phyloP scores from a whole-genome alignment of 108 stramenopile species.

The Conticribra weissflogii region DNA sequence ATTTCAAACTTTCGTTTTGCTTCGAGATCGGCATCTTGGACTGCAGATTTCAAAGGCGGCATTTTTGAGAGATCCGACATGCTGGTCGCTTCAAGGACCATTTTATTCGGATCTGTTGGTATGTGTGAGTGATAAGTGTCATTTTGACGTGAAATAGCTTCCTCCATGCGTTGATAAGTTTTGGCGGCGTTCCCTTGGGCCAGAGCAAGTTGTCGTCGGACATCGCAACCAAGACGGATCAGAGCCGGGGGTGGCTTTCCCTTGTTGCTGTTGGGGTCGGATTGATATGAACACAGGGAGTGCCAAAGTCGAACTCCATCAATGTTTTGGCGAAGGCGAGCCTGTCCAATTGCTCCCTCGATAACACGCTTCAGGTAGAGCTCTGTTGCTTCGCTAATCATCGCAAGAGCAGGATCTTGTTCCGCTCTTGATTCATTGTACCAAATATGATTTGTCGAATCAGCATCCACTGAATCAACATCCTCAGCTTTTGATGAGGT shows the following conservation, averaged over 20 bases:
- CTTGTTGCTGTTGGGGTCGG: constrained; percentile 20
- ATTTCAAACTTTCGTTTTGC: constrained; percentile 81
- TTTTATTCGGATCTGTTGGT: constrained; percentile 43
- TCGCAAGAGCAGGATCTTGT: constrained; percentile 66
- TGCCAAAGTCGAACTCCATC: constrained; percentile 87
- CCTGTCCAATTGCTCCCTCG: constrained; percentile 67
- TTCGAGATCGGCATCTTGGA: constrained; percentile 58
- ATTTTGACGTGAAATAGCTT: constrained; percentile 70
- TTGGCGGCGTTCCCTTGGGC: constrained; percentile 82
- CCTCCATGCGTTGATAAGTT: constrained; percentile 82
- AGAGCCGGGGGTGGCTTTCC: constrained; percentile 51
- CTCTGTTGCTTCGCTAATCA: constrained; percentile 75
- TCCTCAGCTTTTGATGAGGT: constrained; percentile 3
- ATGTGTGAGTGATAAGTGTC: constrained; percentile 22
- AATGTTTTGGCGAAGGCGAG: constrained; percentile 80
- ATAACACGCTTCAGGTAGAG: constrained; percentile 67
- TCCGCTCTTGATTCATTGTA: constrained; percentile 77
- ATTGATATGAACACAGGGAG: constrained; percentile 49
- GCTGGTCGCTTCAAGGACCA: constrained; percentile 49
- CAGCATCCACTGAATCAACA: constrained; percentile 19
- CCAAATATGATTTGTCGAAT: constrained; percentile 52
- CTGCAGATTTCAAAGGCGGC: constrained; percentile 63
- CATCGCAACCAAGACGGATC: constrained; percentile 82
- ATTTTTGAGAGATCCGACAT: constrained; percentile 70
- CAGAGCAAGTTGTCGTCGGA: constrained; percentile 71